These are phyloP conservation scores for Angophora floribunda DNA, from an alignment of 345 rosid species.

Conservation along the genomic window DNA sequence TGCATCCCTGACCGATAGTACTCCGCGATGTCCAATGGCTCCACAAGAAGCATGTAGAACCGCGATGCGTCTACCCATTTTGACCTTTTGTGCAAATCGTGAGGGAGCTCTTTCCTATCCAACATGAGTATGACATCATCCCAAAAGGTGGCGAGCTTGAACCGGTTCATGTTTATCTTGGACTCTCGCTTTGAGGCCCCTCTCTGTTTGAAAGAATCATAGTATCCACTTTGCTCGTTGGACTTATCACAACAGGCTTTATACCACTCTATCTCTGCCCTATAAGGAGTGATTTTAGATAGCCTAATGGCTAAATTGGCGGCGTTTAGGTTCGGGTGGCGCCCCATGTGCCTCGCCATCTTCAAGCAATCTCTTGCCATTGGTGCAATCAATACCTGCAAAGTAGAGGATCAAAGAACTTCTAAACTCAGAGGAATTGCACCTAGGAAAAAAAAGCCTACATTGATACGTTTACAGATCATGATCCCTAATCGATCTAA, in stretches of 20 bases:
- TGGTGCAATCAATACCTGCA: background rate
- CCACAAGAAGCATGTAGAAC: too few relatives aligned
- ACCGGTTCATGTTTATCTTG: too few relatives aligned
- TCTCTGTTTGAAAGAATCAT: too few relatives aligned
- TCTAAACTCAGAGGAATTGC: background rate
- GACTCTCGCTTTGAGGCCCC: too few relatives aligned
- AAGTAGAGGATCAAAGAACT: background rate
- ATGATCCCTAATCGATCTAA: background rate
- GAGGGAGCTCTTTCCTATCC: too few relatives aligned
- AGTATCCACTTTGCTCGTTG: background rate
- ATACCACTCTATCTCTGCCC: constrained; percentile 6
- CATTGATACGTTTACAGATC: background rate
- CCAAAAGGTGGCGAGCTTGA: too few relatives aligned
- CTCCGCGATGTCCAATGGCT: too few relatives aligned
- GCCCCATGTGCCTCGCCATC: background rate
- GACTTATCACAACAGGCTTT: background rate
- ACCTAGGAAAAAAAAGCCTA: background rate
- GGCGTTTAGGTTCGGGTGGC: background rate
- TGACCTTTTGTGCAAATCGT: too few relatives aligned
- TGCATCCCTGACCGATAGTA: background rate
- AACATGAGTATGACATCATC: too few relatives aligned
- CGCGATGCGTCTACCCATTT: too few relatives aligned
- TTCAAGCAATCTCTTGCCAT: background rate
- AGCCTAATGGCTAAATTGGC: constrained; percentile 3
- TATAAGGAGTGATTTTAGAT: background rate